Conservation (phyloP, 495 filamentous ascomycete genomes). For the Tuber microsphaerosporum region DNA sequence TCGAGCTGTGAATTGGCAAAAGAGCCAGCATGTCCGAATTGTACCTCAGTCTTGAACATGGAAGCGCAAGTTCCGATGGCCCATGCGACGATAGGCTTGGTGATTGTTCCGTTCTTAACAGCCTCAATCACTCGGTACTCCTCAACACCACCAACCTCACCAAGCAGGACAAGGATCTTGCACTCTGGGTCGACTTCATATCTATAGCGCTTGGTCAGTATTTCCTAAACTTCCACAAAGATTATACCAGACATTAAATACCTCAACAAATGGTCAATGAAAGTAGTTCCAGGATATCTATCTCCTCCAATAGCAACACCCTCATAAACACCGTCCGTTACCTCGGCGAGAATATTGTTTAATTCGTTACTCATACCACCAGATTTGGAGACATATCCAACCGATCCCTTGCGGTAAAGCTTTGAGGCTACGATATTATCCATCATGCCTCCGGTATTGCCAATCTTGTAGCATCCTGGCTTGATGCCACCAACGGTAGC, state of each 20-base stretch:
- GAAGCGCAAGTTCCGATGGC: conserved; percentile 97
- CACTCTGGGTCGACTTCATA: conserved; percentile 93
- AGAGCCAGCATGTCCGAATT: conserved; percentile 97
- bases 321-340: conserved; percentile 95
- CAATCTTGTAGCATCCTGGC: conserved; percentile 97
- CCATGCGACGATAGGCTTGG: conserved; percentile 97
- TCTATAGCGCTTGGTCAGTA: conserved; percentile 24
- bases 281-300: conserved; percentile 95
- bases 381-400: conserved; percentile 99
- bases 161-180: conserved; percentile 91
- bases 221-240: not conserved
- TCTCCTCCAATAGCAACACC: conserved; percentile 99
- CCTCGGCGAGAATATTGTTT: conserved; percentile 97
- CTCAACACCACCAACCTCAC: conserved; percentile 98
- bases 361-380: conserved; percentile 99
- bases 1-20: conserved; percentile 99
- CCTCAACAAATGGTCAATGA: conserved; percentile 94
- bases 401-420: conserved; percentile 97
- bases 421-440: conserved; percentile 99
- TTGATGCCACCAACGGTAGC: conserved; percentile 99
- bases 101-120: conserved; percentile 86
- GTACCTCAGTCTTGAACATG: conserved; percentile 99
- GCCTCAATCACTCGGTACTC: conserved; percentile 99
- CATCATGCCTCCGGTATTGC: conserved; percentile 99
- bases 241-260: conserved; percentile 13